These are phyloP conservation scores for Trametes pubescens DNA, from an alignment of 1,284 basidiomycete species.

Conservation along the genomic window DNA sequence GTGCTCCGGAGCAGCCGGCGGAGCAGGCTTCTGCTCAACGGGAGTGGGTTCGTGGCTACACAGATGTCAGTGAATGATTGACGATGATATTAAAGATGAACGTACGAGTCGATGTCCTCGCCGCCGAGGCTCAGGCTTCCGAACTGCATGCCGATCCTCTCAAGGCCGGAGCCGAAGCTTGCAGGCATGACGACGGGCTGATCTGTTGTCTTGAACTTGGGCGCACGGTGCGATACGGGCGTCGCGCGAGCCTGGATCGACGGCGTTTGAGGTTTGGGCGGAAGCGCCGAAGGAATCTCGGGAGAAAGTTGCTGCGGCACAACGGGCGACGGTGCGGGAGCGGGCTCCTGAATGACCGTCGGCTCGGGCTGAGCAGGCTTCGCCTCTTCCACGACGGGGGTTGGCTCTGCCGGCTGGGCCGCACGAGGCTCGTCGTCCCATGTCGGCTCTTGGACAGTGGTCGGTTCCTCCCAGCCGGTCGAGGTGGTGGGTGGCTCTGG, in stretches of 20 bases:
- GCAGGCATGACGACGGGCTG: constrained; percentile 80
- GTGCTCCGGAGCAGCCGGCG: constrained; percentile 42
- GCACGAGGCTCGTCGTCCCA: constrained; percentile 75
- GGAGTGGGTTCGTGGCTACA: constrained; percentile 36
- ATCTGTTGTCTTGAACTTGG: constrained; percentile 73
- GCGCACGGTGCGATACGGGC: constrained; percentile 59
- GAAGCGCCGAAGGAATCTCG: constrained; percentile 43
- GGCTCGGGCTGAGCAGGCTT: constrained; percentile 38
- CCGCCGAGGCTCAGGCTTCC: constrained; percentile 78
- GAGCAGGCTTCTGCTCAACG: constrained; percentile 39
- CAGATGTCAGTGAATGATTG: constrained; percentile 4
- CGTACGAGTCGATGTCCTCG: constrained; percentile 62
- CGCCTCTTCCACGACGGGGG: constrained; percentile 45
- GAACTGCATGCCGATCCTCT: constrained; percentile 86
- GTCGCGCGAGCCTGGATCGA: constrained; percentile 53
- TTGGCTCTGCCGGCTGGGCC: constrained; percentile 26
- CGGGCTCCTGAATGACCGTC: constrained; percentile 45
- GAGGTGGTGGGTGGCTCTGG: constrained; percentile 41
- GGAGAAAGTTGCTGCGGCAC: constrained; percentile 39
- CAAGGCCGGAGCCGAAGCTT: constrained; percentile 63
- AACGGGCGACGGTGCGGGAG: constrained; percentile 46
- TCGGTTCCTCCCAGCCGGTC: constrained; percentile 76
- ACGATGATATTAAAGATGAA: constrained; percentile 24
- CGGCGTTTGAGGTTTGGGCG: constrained; percentile 47
- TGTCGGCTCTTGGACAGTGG: constrained; percentile 70